Percentiles rank a stretch among this genome's conserved stretches.
phyloP scores from a whole-genome alignment of 768 basidiomycete species.

The Filobasidium floriforme region DNA sequence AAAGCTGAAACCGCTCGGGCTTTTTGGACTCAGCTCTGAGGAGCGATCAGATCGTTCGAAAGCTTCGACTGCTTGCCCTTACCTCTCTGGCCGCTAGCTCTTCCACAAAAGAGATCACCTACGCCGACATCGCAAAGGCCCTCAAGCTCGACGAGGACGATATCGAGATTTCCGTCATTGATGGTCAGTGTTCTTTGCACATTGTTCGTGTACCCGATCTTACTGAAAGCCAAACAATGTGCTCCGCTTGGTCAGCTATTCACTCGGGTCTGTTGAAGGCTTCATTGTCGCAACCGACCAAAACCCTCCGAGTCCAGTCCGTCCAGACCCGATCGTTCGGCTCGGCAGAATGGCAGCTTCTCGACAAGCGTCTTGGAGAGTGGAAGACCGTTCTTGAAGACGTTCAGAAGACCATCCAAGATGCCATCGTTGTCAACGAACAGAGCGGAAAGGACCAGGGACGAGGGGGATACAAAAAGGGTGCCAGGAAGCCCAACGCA shows the following conservation, averaged over 20 bases:
- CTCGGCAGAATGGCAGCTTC: conserved; percentile 34
- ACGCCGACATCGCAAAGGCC: conserved; percentile 32
- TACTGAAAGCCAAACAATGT: background rate
- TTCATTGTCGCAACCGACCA: conserved; percentile 39
- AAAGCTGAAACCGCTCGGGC: background rate
- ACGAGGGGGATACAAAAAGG: conserved; percentile 7
- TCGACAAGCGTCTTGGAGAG: conserved; percentile 36
- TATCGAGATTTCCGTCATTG: conserved; percentile 43
- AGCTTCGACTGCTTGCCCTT: conserved; percentile 39
- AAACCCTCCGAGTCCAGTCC: conserved; percentile 34
- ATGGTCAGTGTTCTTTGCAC: conserved; percentile 28
- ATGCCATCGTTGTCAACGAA: conserved; percentile 27
- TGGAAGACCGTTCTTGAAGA: conserved; percentile 40
- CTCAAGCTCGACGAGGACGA: conserved; percentile 33
- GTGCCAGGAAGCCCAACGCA: conserved; percentile 1
- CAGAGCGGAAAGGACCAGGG: conserved; percentile 2
- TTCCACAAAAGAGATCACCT: conserved; percentile 29
- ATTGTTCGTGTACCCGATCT: background rate
- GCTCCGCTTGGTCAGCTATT: conserved; percentile 28
- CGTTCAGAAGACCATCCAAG: conserved; percentile 33
- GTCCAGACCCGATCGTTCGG: conserved; percentile 38
- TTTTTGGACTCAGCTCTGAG: background rate
- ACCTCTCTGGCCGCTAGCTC: conserved; percentile 29
- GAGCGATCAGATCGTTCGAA: conserved; percentile 32
- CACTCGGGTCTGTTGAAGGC: conserved; percentile 36